Conservation (phyloP, 176 grass and related monocot genomes). For the Raddia distichophylla region DNA sequence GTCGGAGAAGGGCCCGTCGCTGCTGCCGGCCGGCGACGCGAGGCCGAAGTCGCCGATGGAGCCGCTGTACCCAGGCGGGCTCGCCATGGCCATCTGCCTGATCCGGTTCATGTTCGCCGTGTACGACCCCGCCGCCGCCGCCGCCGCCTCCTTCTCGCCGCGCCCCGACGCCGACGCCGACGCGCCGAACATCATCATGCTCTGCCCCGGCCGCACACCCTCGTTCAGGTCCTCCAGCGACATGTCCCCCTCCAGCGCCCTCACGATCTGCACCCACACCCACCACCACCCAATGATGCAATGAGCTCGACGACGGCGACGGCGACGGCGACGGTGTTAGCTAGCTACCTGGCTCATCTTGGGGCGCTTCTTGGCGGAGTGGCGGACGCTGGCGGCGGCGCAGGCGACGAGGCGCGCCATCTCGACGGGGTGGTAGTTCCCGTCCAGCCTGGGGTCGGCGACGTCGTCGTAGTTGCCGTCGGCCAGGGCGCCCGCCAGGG, state of each 20-base stretch:
- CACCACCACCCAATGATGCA: neutral
- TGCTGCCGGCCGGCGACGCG: slow-evolving; percentile 22
- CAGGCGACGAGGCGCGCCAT: slow-evolving; percentile 63
- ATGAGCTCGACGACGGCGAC: neutral
- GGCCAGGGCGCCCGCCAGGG: slow-evolving; percentile 55
- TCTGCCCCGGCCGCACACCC: slow-evolving; percentile 64
- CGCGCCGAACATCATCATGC: slow-evolving; percentile 55
- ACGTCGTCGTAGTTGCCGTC: slow-evolving; percentile 65
- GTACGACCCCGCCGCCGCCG: neutral
- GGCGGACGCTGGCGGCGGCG: slow-evolving; percentile 63
- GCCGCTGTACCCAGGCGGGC: slow-evolving; percentile 36
- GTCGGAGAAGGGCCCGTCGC: slow-evolving; percentile 15
- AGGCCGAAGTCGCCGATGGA: neutral
- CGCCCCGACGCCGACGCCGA: slow-evolving; percentile 9
- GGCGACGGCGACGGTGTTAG: neutral
- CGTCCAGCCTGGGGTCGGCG: slow-evolving; percentile 55
- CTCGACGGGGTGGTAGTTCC: slow-evolving; percentile 60
- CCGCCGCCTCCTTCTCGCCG: slow-evolving; percentile 17
- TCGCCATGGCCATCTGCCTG: slow-evolving; percentile 42
- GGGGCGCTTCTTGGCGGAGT: slow-evolving; percentile 59
- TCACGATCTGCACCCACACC: slow-evolving; percentile 51
- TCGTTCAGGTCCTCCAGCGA: slow-evolving; percentile 73
- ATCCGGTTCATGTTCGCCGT: slow-evolving; percentile 37
- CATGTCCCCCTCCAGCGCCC: slow-evolving; percentile 68
- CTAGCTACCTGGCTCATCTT: slow-evolving; percentile 71